Conservation (phyloP, 805 yeast species). For the Citeromyces matritensis region DNA sequence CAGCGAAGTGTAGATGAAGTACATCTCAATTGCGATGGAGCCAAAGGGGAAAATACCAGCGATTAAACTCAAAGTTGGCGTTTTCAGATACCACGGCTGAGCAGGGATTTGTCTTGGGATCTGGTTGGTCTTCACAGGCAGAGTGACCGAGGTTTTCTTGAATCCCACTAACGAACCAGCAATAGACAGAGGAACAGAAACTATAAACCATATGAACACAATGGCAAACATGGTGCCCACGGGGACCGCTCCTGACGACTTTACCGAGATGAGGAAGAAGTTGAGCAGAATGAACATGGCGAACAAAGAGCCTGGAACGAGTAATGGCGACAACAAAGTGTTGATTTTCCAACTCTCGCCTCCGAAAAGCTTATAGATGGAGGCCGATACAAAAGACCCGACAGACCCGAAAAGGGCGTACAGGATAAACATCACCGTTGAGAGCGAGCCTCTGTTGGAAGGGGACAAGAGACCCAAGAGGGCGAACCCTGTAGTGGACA, state of each 20-base stretch:
- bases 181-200: conserved; percentile 75
- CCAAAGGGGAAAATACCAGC: conserved; percentile 94
- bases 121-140: conserved; percentile 84
- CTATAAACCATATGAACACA: conserved; percentile 67
- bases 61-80: conserved; percentile 49
- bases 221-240: conserved; percentile 77
- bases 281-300: conserved; percentile 53
- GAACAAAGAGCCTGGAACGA: conserved; percentile 76
- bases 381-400: conserved; percentile 81
- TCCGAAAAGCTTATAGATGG: conserved; percentile 75
- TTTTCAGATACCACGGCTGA: conserved; percentile 73
- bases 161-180: conserved; percentile 73
- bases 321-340: conserved; percentile 64
- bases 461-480: conserved; percentile 84
- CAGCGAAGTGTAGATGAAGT: conserved; percentile 76
- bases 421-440: conserved; percentile 78
- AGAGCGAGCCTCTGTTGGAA: conserved; percentile 84
- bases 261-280: conserved; percentile 61
- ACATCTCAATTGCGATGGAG: conserved; percentile 87
- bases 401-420: conserved; percentile 70
- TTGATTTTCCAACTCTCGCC: conserved; percentile 88
- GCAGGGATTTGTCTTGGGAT: conserved; percentile 92
- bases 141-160: conserved; percentile 24
- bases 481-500: conserved; percentile 66
- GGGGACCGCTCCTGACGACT: conserved; percentile 92